Conservation (phyloP, 1,284 basidiomycete species). For the Boletus holoroseus region DNA sequence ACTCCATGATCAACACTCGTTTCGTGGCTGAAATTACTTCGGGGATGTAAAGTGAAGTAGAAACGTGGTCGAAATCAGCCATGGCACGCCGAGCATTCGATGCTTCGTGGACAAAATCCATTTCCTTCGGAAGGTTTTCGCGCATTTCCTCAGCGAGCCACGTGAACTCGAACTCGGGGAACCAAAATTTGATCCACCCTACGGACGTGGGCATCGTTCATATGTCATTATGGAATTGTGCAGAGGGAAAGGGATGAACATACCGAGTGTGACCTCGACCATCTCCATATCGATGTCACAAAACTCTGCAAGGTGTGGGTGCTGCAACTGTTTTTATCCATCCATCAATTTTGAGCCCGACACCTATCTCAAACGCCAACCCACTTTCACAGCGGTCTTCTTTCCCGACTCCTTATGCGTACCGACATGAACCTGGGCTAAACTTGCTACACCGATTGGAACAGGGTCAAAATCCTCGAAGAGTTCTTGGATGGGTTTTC, state of each 20-base stretch:
- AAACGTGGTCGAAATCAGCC: slow-evolving; percentile 68
- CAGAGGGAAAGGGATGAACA: slow-evolving; percentile 15
- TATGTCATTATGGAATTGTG: neutral
- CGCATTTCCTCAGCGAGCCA: slow-evolving; percentile 95
- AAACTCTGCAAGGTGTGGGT: slow-evolving; percentile 92
- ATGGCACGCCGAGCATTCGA: slow-evolving; percentile 71
- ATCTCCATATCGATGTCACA: slow-evolving; percentile 79
- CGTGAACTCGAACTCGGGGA: slow-evolving; percentile 88
- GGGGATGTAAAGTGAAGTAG: slow-evolving; percentile 88
- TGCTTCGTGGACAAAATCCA: slow-evolving; percentile 92
- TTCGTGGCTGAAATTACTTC: slow-evolving; percentile 79
- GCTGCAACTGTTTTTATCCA: slow-evolving; percentile 64
- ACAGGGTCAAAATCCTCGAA: slow-evolving; percentile 82
- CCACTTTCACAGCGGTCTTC: slow-evolving; percentile 85
- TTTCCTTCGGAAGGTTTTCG: slow-evolving; percentile 88
- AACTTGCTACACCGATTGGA: slow-evolving; percentile 92
- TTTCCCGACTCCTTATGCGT: slow-evolving; percentile 65
- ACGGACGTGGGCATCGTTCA: slow-evolving; percentile 1
- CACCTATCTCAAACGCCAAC: slow-evolving; percentile 8
- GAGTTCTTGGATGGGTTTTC: slow-evolving; percentile 54
- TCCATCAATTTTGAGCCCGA: slow-evolving; percentile 2
- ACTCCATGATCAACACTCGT: slow-evolving; percentile 93
- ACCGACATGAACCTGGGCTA: slow-evolving; percentile 94
- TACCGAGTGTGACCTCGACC: slow-evolving; percentile 77
- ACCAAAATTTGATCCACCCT: slow-evolving; percentile 86